Conservation (phyloP, 257 asterid species). For the Cordia subcordata region DNA sequence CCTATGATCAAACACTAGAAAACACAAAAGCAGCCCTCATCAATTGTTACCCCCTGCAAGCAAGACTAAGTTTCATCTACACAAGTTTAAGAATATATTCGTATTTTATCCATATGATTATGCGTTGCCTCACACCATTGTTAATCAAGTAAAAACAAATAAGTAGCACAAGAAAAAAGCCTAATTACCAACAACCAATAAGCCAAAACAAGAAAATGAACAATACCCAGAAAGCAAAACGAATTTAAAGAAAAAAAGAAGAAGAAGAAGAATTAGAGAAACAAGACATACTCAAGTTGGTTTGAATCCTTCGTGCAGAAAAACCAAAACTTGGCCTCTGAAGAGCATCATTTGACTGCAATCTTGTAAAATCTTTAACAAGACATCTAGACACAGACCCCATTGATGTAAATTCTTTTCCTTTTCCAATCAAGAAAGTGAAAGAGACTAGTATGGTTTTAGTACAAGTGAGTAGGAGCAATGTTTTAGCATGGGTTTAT, state of each 20-base stretch:
- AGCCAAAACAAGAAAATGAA: background rate
- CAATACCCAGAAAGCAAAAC: background rate
- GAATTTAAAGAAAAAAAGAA: too few relatives aligned
- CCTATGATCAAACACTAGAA: background rate
- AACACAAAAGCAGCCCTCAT: background rate
- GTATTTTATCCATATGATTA: too few relatives aligned
- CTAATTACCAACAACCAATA: background rate
- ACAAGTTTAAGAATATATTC: too few relatives aligned
- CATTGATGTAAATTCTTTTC: constrained; percentile 26
- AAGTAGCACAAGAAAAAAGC: constrained; percentile 3
- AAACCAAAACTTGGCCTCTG: constrained; percentile 18
- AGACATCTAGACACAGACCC: constrained; percentile 38
- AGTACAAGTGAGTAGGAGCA: background rate
- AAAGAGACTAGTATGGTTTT: background rate
- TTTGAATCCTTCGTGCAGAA: constrained; percentile 7
- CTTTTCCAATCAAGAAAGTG: background rate
- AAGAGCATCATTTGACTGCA: constrained; percentile 17
- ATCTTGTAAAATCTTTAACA: constrained; percentile 23
- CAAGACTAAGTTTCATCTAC: too few relatives aligned
- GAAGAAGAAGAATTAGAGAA: constrained; percentile 1
- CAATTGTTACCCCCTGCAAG: background rate
- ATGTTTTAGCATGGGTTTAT: background rate
- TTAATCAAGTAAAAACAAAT: background rate
- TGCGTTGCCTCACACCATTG: too few relatives aligned
- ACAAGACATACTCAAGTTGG: constrained; percentile 24